These are phyloP conservation scores for Tetrastigma voinierianum DNA, from an alignment of 164 flowering plant genomes.

Conservation along the genomic window DNA sequence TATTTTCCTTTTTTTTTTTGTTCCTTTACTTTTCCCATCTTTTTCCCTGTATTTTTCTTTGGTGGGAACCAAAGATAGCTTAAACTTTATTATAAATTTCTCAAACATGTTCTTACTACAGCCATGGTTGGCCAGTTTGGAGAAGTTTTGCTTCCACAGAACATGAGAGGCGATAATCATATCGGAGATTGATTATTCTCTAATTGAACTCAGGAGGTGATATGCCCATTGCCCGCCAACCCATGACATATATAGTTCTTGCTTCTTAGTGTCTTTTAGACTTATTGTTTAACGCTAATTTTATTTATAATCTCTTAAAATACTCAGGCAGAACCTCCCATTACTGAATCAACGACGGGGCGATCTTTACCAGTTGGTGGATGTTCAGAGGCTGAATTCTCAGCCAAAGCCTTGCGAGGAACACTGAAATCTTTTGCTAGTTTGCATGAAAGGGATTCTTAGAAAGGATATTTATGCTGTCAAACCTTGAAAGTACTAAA, in stretches of 20 bases:
- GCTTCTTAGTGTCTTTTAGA: neutral
- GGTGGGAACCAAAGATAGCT: no score
- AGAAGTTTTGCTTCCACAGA: conserved; percentile 88
- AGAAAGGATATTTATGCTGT: neutral
- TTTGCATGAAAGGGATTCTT: neutral
- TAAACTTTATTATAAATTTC: no score
- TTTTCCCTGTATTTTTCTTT: no score
- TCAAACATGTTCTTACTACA: no score
- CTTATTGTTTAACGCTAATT: neutral
- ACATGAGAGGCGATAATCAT: conserved; percentile 72
- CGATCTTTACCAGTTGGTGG: conserved; percentile 87
- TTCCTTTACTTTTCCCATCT: no score
- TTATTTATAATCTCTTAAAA: neutral
- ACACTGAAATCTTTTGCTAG: neutral
- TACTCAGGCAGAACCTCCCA: conserved; percentile 71
- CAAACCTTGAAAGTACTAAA: no score
- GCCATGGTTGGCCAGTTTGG: conserved; percentile 66
- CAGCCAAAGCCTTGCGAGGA: conserved; percentile 14
- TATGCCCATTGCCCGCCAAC: neutral
- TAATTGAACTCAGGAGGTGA: conserved; percentile 76
- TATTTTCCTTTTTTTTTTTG: no score
- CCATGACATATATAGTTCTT: neutral
- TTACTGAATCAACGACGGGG: conserved; percentile 78
- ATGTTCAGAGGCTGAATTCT: conserved; percentile 63
- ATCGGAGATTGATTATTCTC: conserved; percentile 84